Percentiles rank a stretch among this genome's conserved stretches.
phyloP scores from a whole-genome alignment of 768 basidiomycete genomes.

The Clavulina sp. region DNA sequence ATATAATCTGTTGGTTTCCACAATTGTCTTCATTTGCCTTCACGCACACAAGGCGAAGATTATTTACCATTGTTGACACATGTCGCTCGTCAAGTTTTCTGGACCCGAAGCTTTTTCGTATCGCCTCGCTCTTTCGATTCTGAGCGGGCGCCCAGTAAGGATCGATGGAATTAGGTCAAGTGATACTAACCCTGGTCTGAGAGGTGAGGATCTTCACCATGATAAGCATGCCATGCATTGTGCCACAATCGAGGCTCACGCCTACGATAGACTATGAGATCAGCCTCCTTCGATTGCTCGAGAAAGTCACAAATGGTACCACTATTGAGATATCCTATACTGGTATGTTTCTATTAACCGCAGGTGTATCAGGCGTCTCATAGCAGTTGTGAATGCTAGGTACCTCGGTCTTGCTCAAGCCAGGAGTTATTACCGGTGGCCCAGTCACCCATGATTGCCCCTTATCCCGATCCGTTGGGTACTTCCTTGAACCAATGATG shows the following conservation, averaged over 20 bases:
- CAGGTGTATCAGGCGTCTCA: neutral
- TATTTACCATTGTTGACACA: too few relatives aligned
- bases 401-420: conserved; percentile 81
- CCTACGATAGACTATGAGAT: conserved; percentile 72
- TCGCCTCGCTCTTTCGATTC: conserved; percentile 72
- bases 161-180: conserved; percentile 79
- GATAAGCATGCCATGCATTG: neutral
- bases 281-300: conserved; percentile 68
- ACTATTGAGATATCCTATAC: conserved; percentile 93
- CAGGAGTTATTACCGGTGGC: conserved; percentile 81
- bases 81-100: conserved; percentile 18
- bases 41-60: too few relatives aligned
- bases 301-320: conserved; percentile 86
- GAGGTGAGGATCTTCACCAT: conserved; percentile 39
- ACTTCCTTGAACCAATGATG: conserved; percentile 80
- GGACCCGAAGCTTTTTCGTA: conserved; percentile 73
- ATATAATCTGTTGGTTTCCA: too few relatives aligned
- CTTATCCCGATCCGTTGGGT: conserved; percentile 74
- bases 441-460: conserved; percentile 72
- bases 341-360: conserved; percentile 29
- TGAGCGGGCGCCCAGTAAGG: conserved; percentile 69
- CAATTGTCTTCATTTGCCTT: too few relatives aligned
- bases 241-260: neutral
- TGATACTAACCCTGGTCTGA: conserved; percentile 89
- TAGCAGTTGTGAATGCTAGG: conserved; percentile 27